Evolutionary conservation across 331 rosid genomes (phyloP).

Genomic region (Dryas integrifolia): DNA sequence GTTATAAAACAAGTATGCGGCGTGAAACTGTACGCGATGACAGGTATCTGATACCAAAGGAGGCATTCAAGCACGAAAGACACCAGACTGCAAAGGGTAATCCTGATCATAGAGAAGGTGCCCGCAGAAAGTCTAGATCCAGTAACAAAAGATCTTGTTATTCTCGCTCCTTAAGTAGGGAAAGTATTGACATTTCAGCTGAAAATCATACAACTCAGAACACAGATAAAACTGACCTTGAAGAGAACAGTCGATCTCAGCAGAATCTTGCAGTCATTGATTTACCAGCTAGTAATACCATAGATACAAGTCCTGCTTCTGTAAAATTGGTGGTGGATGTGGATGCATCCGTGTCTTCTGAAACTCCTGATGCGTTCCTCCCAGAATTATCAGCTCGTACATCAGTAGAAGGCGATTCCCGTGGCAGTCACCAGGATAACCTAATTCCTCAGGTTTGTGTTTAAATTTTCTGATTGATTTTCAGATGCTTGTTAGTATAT

Average conservation of each 20-base stretch:
- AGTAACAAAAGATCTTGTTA: constrained; percentile 52
- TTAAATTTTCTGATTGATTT: constrained; percentile 11
- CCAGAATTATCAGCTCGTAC: constrained; percentile 37
- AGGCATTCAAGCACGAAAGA: constrained; percentile 47
- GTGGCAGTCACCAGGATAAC: constrained; percentile 33
- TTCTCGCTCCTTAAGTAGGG: constrained; percentile 45
- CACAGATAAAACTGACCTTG: constrained; percentile 26
- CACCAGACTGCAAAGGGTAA: constrained; percentile 31
- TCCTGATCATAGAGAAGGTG: constrained; percentile 42
- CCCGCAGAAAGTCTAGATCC: constrained; percentile 46
- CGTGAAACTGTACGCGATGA: constrained; percentile 49
- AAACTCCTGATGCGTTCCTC: constrained; percentile 36
- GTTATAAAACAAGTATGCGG: constrained; percentile 40
- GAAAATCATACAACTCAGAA: constrained; percentile 35
- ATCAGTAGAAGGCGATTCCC: constrained; percentile 20
- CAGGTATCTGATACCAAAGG: constrained; percentile 46
- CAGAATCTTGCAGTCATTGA: constrained; percentile 29
- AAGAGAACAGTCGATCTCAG: constrained; percentile 34
- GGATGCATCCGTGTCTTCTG: constrained; percentile 31
- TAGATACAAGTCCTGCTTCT: constrained; percentile 33
- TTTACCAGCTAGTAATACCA: constrained; percentile 27
- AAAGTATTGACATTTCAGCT: constrained; percentile 37
- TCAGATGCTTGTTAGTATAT: constrained; percentile 10
- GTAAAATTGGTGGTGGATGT: constrained; percentile 29
- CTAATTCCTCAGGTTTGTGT: constrained; percentile 58